phyloP scores from a whole-genome alignment of 257 asterid species.

The Jacaranda copaia region DNA sequence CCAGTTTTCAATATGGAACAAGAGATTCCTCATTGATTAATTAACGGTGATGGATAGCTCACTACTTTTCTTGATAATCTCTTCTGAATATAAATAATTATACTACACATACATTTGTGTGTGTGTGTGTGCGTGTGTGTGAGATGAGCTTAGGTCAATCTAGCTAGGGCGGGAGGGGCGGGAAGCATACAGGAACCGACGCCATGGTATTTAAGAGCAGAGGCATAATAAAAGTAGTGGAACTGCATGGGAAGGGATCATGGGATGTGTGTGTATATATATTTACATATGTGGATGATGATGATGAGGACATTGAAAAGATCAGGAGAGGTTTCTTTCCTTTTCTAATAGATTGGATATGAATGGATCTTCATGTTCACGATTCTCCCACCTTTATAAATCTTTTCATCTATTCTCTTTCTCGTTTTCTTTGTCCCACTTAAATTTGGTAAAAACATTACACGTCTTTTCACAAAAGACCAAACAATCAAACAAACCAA shows the following conservation, averaged over 20 bases:
- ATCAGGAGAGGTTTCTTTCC: not conserved
- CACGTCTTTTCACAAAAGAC: constrained; percentile 42
- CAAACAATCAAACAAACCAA: not conserved
- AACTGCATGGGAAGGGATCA: not conserved
- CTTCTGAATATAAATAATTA: too few species aligned
- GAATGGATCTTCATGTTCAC: constrained; percentile 25
- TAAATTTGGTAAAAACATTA: constrained; percentile 25
- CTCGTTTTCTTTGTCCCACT: not conserved
- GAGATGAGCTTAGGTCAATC: not conserved
- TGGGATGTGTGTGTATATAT: not conserved
- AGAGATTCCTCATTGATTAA: too few species aligned
- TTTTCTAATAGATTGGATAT: constrained; percentile 2
- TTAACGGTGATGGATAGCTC: too few species aligned
- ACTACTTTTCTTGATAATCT: too few species aligned
- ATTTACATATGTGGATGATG: too few species aligned
- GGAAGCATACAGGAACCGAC: too few species aligned
- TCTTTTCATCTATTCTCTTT: constrained; percentile 21
- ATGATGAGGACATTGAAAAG: constrained; percentile 8
- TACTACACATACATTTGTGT: too few species aligned
- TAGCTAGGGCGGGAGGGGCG: too few species aligned
- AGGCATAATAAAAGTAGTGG: not conserved
- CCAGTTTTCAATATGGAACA: too few species aligned
- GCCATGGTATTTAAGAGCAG: not conserved
- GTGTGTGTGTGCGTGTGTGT: not conserved
- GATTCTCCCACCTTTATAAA: constrained; percentile 4